Evolutionary conservation across 768 basidiomycete genomes (phyloP).

Genomic region (Mycena leptocephala): DNA sequence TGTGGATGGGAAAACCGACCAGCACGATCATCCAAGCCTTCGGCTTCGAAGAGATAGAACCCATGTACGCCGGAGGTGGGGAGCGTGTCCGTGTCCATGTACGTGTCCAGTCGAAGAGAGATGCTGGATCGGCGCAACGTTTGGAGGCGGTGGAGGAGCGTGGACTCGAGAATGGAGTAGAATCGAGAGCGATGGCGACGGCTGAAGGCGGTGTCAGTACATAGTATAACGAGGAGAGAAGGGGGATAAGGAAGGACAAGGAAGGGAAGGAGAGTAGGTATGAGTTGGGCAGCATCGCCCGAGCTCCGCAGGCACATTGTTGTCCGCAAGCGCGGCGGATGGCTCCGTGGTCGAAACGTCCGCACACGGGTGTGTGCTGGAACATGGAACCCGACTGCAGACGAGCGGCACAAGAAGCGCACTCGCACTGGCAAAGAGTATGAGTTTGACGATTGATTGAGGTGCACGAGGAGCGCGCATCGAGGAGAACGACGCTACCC

Average conservation of each 20-base stretch:
- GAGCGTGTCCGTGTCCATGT: neutral
- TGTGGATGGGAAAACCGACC: too few relatives aligned
- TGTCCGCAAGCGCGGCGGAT: neutral
- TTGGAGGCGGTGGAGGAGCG: neutral
- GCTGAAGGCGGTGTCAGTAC: neutral
- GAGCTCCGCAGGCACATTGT: neutral
- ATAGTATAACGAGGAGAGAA: neutral
- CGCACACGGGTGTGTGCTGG: too few relatives aligned
- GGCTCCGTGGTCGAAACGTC: neutral
- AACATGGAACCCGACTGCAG: neutral
- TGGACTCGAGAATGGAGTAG: neutral
- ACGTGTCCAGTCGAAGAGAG: neutral
- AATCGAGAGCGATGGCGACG: neutral
- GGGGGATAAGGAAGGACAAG: too few relatives aligned
- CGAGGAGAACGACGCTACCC: neutral
- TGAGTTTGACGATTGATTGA: neutral
- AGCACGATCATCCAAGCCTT: neutral
- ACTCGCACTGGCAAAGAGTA: neutral
- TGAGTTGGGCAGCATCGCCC: neutral
- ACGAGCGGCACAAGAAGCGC: neutral
- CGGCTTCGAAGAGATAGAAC: neutral
- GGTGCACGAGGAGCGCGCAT: neutral
- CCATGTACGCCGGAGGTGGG: neutral
- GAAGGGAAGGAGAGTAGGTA: neutral
- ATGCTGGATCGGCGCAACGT: neutral